A percentile compares a stretch with the other conserved stretches of the same genome.
phyloP scores from a whole-genome alignment of 768 basidiomycete genomes.

The Cystobasidium tubakii region DNA sequence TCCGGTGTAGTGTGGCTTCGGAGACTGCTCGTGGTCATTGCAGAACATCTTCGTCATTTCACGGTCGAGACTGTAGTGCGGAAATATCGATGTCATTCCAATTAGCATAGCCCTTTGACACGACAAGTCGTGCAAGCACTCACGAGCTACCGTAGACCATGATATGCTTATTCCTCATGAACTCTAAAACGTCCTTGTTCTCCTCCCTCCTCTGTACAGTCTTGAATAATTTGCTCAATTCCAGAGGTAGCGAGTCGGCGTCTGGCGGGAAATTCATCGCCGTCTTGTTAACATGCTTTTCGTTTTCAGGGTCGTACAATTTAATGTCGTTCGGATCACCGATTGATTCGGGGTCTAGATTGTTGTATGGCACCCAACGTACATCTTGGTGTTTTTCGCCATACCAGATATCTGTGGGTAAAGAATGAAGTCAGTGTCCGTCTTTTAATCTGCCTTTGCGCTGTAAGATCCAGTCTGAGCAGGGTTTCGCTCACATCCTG shows the following conservation, averaged over 20 bases:
- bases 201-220: not conserved
- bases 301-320: not conserved
- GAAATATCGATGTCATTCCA: not conserved
- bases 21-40: not conserved
- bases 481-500: slow-evolving; percentile 9
- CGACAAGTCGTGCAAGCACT: not conserved
- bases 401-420: slow-evolving; percentile 24
- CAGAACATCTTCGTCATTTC: slow-evolving; percentile 33
- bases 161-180: slow-evolving; percentile 28
- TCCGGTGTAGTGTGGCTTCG: not conserved
- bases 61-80: slow-evolving; percentile 13
- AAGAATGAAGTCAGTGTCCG: too few species aligned
- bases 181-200: slow-evolving; percentile 1
- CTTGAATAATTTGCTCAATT: slow-evolving; percentile 26
- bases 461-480: not conserved
- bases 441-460: too few species aligned
- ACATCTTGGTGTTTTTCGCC: slow-evolving; percentile 25
- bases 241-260: not conserved
- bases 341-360: not conserved
- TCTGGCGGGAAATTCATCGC: not conserved
- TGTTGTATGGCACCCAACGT: slow-evolving; percentile 18
- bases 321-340: not conserved
- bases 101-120: too few species aligned
- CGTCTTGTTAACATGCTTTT: not conserved
- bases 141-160: slow-evolving; percentile 24